Conservation (phyloP, 2,329 filamentous ascomycete genomes). For the Dothiorella sarmentorum region DNA sequence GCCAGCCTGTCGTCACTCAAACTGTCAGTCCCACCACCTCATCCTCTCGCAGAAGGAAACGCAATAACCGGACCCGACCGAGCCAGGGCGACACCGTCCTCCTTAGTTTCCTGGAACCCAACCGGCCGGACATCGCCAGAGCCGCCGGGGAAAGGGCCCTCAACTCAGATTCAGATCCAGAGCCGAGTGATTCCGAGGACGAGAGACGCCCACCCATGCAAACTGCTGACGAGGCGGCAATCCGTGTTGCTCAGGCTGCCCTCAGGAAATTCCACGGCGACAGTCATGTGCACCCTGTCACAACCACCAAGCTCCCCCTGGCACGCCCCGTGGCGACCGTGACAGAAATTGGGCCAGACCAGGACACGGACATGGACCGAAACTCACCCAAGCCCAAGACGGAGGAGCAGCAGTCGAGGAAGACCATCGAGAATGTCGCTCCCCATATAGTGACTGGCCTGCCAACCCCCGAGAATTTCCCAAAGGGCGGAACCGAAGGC, state of each 20-base stretch:
- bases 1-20: conserved; percentile 24
- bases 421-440: background rate
- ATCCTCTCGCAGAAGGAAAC: conserved; percentile 38
- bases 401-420: background rate
- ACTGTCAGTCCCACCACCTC: conserved; percentile 43
- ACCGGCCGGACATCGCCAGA: conserved; percentile 62
- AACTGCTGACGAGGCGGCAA: background rate
- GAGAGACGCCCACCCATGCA: conserved; percentile 19
- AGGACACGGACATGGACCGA: conserved; percentile 14
- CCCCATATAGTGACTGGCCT: background rate
- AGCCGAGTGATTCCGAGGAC: conserved; percentile 45
- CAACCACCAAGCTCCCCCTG: conserved; percentile 5
- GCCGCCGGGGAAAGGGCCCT: conserved; percentile 55
- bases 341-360: background rate
- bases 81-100: conserved; percentile 65
- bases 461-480: conserved; percentile 10
- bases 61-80: conserved; percentile 52
- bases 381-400: background rate
- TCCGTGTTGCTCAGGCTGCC: background rate
- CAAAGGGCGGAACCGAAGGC: background rate
- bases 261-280: background rate
- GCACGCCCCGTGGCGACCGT: conserved; percentile 3
- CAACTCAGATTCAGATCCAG: conserved; percentile 42
- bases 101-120: conserved; percentile 61
- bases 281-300: background rate